Base-by-base conservation (phyloP, 192 early-diverging fungal species). In the Gigaspora rosea region DNA sequence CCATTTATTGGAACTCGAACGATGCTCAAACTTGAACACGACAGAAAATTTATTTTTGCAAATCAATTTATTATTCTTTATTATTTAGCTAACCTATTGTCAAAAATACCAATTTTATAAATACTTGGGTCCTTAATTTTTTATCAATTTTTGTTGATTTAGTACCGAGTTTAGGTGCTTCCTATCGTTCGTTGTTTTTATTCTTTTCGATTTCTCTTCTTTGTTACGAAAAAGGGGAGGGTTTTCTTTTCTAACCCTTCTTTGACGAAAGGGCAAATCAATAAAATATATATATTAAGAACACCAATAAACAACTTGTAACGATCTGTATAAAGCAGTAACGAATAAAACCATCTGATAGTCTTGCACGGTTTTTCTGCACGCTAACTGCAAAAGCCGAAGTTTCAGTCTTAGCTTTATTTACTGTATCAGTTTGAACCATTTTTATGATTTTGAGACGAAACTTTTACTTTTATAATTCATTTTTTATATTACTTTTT, bases 291-390 rank as follows among this genome's bases (percentile, higher is more conserved):
- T 18, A 32, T 18, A 32, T 32, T 62, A 62, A 62, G 12, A 9
- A 62, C 59, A 1, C 59, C 32, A 62, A 62, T 33, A 62, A 32
- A 32, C 12, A 13, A 32, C 18, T 32, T 62, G 59, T 62, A 62
- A 62, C 59, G 59, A 62, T 62, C 59, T 35, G 59, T 62, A 62
- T 62, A 32, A 32, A 32, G 59, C 22, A 41, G 59, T 62, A 62
- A 62, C 59, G 59, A 62, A 62, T 62, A 62, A 58, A 58, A 32
- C 59, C 4, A 18, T 13, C 59, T 8, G 32, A 2, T 22, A 18
- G 18, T 58, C 18, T 58, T 22, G 9, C 7, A 62, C 59, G 59
- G 20, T 62, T 62, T 32, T 62, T 62, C 59, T 62, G 59, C 59
- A 62, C 22, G 11, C 11, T 62, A 62, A 32, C 59, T 62, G 59